Percentiles rank a stretch among this genome's conserved stretches.
Evolutionary conservation across 495 filamentous ascomycete genomes (phyloP).

Genomic region (Neurospora tetrasperma): DNA sequence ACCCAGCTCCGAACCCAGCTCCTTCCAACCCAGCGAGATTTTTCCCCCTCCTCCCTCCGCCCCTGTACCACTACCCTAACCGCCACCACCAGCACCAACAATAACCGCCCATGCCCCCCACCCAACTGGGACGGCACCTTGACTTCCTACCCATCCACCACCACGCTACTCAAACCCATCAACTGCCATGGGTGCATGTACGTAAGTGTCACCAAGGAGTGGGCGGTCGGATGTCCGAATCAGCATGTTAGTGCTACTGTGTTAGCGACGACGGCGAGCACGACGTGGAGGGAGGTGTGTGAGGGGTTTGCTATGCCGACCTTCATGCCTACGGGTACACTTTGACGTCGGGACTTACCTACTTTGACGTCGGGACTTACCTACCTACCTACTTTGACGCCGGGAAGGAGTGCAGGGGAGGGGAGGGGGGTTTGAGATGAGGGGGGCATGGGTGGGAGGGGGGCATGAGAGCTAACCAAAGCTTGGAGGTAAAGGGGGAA

Average conservation of each 20-base stretch:
- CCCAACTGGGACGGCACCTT: slow-evolving; percentile 16
- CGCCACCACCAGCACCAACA: not conserved
- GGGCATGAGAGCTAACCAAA: too few relatives aligned
- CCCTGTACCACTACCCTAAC: slow-evolving; percentile 21
- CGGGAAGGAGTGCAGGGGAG: not conserved
- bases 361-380: too few relatives aligned
- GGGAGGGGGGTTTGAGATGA: not conserved
- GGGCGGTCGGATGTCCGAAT: slow-evolving; percentile 19
- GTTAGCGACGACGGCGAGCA: slow-evolving; percentile 10
- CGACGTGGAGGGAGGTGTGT: slow-evolving; percentile 21
- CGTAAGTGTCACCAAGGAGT: slow-evolving; percentile 8
- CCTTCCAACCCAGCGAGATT: not conserved
- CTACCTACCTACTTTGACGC: too few relatives aligned
- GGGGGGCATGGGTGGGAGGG: too few relatives aligned
- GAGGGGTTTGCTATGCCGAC: not conserved
- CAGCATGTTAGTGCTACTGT: slow-evolving; percentile 10
- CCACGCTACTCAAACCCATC: slow-evolving; percentile 9
- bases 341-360: too few relatives aligned
- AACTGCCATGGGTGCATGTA: slow-evolving; percentile 25
- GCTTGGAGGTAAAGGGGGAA: not conserved
- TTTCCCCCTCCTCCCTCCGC: not conserved
- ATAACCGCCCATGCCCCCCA: slow-evolving; percentile 9
- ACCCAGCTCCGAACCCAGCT: too few relatives aligned
- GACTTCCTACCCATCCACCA: slow-evolving; percentile 22
- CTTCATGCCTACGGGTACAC: too few relatives aligned